Evolutionary conservation across 208 protist genomes (phyloP), one percentile per base, ranked within the genome.

Genomic region (Trypanosoma caninum): DNA sequence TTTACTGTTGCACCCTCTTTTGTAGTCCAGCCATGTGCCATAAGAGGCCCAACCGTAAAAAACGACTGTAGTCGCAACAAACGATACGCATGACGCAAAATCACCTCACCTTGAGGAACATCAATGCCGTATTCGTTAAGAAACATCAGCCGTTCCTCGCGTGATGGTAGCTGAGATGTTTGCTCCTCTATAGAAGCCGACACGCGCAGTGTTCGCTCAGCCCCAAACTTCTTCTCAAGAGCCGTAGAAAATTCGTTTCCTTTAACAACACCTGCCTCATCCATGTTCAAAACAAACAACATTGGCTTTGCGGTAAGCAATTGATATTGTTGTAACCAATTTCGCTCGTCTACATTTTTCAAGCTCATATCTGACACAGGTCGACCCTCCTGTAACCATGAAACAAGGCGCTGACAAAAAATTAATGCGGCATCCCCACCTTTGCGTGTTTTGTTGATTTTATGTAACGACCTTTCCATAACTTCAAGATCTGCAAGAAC

Each of bases 231-330:
- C 28, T 74, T 55, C 69, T 93, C 81, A 7, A 95, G 84, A 23
- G 46, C 53, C 3, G 34, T 25, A 1, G 76, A 65, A 56, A 82
- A 88, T 3, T 48, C 37, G 67, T 92, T 93, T n/a, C 84, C 84
- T 6, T 57, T 65, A 20, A 51, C 65, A 10, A 90, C 76, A 34
- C 61, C 51, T 10, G 35, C 20, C 41, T 95, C 89, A 30, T 93
- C 86, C 8, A 90, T 71, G 59, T 95, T 95, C 23, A 92, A 75
- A 22, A 95, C 86, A 74, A 85, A 92, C 63, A 95, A 67, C 73
- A 89, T 91, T 9, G 86, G 84, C 59, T 95, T 95, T 30, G 62
- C 65, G 10, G 84, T 85, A 16, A 95, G 77, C 23, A 95, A 63
- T 20, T 89, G 65, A 57, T 82, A 91, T 54, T 65, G 65, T 42